Percentiles rank a stretch among this genome's conserved stretches.
Conservation (phyloP, 2,329 filamentous ascomycete species). For the Xylaria arbuscula region DNA sequence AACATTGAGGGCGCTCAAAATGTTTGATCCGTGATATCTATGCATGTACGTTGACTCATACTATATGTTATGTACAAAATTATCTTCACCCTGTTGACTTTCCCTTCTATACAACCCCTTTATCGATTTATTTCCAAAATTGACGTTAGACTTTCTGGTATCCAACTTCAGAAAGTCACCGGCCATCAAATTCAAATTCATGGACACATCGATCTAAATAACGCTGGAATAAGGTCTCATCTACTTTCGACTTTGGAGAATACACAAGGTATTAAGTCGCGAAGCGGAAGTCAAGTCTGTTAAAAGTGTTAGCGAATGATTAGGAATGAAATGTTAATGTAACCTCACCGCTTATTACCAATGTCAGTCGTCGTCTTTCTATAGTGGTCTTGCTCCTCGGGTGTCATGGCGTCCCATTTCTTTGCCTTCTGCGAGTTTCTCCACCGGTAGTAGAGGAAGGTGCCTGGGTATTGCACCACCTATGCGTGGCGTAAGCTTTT, state of each 20-base stretch:
- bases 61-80: no score
- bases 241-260: constrained; percentile 10
- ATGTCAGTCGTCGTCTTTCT: constrained; percentile 57
- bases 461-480: constrained; percentile 53
- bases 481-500: constrained; percentile 38
- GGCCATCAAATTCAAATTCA: neutral
- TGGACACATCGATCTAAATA: neutral
- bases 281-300: constrained; percentile 44
- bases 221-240: neutral
- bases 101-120: no score
- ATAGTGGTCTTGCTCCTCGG: constrained; percentile 56
- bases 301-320: constrained; percentile 12
- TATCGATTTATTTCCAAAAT: no score
- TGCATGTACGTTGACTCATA: no score
- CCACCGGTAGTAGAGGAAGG: constrained; percentile 55
- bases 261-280: constrained; percentile 36
- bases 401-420: constrained; percentile 54
- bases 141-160: no score
- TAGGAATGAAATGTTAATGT: neutral
- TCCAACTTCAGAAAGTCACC: no score
- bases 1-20: no score
- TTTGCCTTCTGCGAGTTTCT: constrained; percentile 53
- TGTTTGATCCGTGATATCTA: no score
- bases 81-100: no score
- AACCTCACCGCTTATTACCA: constrained; percentile 56